Evolutionary conservation across 768 basidiomycete genomes (phyloP).

Genomic region (Obba rivulosa): DNA sequence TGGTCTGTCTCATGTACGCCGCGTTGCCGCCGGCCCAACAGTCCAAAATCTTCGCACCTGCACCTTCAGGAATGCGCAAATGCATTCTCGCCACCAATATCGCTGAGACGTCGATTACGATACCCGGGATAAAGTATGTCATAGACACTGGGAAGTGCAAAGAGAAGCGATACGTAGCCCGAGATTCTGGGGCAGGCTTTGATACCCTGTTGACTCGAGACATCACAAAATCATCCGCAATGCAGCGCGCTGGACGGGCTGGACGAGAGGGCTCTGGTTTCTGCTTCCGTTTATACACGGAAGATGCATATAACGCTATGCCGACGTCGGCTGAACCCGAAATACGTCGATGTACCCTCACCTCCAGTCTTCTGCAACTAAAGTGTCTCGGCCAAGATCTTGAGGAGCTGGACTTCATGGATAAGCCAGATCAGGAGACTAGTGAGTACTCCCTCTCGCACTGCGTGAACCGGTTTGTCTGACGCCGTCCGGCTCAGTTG

Average conservation of each 20-base stretch:
- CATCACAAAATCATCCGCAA: constrained; percentile 86
- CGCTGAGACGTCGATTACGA: constrained; percentile 96
- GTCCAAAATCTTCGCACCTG: constrained; percentile 64
- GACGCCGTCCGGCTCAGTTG: constrained; percentile 34
- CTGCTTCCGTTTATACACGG: constrained; percentile 93
- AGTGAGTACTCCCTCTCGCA: constrained; percentile 42
- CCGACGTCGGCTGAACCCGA: constrained; percentile 73
- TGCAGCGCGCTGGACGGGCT: constrained; percentile 93
- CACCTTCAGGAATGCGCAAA: constrained; percentile 70
- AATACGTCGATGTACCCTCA: constrained; percentile 82
- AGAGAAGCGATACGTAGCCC: constrained; percentile 82
- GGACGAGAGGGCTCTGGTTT: constrained; percentile 88
- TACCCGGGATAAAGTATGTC: constrained; percentile 92
- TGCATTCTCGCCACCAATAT: constrained; percentile 97
- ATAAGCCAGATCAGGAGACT: constrained; percentile 69
- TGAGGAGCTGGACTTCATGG: constrained; percentile 83
- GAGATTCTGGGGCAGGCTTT: constrained; percentile 73
- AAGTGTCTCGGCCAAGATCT: constrained; percentile 80
- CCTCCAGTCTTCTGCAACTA: constrained; percentile 79
- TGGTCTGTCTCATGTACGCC: constrained; percentile 80
- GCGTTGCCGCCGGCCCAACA: constrained; percentile 77
- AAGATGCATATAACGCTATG: constrained; percentile 68
- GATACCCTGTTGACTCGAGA: constrained; percentile 80
- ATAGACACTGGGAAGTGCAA: constrained; percentile 96
- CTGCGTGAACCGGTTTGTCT: neutral